Evolutionary conservation across 768 basidiomycete genomes (phyloP).

Genomic region (Hygrocybe coccinea): DNA sequence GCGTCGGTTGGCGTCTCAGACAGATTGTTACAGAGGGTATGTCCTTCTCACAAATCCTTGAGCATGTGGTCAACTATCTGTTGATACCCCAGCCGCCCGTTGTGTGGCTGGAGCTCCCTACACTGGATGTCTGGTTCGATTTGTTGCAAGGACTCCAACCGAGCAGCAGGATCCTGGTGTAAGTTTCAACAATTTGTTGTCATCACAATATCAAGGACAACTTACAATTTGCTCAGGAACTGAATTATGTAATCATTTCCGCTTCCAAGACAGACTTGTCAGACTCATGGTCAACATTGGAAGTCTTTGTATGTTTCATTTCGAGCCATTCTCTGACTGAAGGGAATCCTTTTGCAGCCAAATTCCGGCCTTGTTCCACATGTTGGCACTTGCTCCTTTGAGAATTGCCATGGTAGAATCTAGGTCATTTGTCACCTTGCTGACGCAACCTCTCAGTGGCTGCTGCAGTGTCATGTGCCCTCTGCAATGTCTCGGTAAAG

Average conservation of each 20-base stretch:
- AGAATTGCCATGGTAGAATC: neutral
- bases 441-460: neutral
- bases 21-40: slow-evolving; percentile 6
- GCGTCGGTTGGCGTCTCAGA: slow-evolving; percentile 9
- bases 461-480: neutral
- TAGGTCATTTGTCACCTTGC: neutral
- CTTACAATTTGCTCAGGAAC: neutral
- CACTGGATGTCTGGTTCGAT: no score
- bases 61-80: slow-evolving; percentile 6
- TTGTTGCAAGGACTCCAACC: no score
- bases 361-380: neutral
- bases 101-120: neutral
- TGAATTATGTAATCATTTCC: neutral
- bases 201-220: no score
- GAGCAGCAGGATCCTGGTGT: no score
- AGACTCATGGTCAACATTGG: neutral
- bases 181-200: no score
- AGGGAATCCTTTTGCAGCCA: neutral
- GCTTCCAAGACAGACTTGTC: neutral
- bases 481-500: neutral
- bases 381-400: neutral
- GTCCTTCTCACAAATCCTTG: neutral
- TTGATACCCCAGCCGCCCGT: neutral
- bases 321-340: neutral
- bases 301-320: neutral